Conservation (phyloP, 257 asterid genomes). For the Penstemon eatonii region DNA sequence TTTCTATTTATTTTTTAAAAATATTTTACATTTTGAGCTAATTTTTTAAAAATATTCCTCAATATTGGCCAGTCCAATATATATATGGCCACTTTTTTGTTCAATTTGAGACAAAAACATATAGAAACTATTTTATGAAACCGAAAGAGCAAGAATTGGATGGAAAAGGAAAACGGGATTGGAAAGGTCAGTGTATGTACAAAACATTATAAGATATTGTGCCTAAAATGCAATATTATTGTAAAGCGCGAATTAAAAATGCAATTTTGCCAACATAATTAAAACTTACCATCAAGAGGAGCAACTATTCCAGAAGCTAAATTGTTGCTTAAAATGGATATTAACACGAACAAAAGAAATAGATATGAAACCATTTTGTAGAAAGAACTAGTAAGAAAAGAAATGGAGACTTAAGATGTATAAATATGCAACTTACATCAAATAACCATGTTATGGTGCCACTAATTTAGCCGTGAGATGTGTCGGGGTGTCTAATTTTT, state of each 20-base stretch:
- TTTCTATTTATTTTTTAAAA: no score
- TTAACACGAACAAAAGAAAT: slow-evolving; percentile 35
- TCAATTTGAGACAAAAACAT: no score
- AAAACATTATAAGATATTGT: no score
- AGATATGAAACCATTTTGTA: slow-evolving; percentile 45
- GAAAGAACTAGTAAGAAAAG: slow-evolving; percentile 1
- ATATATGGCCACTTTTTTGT: no score
- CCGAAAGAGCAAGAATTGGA: background rate
- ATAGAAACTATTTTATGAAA: no score
- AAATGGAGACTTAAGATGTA: background rate
- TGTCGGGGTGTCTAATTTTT: slow-evolving; percentile 42
- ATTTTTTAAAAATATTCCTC: no score
- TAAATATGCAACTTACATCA: slow-evolving; percentile 15
- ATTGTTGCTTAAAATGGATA: slow-evolving; percentile 32
- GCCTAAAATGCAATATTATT: no score
- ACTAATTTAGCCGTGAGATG: slow-evolving; percentile 53
- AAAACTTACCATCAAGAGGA: slow-evolving; percentile 50
- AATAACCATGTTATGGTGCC: slow-evolving; percentile 46
- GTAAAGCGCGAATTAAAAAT: background rate
- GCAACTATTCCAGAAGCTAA: slow-evolving; percentile 40
- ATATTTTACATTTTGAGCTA: no score
- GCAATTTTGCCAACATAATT: background rate
- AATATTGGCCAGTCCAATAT: no score
- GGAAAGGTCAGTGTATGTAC: background rate
- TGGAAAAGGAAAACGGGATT: background rate